Evolutionary conservation across 116 monocot genomes (phyloP), one percentile per base, ranked within the genome.

Genomic region (Trichopus zeylanicus): DNA sequence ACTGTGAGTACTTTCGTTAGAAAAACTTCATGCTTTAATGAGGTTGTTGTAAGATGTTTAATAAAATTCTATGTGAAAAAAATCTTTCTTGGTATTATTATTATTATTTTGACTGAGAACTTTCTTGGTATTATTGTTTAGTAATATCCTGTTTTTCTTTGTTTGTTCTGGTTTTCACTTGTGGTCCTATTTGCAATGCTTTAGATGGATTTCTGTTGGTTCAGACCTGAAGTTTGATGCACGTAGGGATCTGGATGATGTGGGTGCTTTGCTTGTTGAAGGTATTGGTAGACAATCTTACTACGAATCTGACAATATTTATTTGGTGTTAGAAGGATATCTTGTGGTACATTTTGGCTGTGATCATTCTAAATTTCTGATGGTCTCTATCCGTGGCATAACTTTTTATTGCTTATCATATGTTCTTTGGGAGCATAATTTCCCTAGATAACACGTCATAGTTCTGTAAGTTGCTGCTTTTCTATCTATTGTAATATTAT

Each of bases 171-270:
- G 29, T 62, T 57, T 22, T 26, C 2, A 24, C 13, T 11, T 55
- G 12, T 42, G 13, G 13, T n/a, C 49, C 62, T 6, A 15, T 46
- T 26, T 26, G 12, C 6, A 46, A 34, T 26, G 3, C 60, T 61
- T 27, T 67, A 99, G 98, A 59, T 99, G 98, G 98, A 66, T 99
- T 56, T 99, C 98, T 60, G 80, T 91, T 60, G 85, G 92, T 73
- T 91, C 98, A 63, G 98, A 99, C 70, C 71, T 99, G 32, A 99
- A 99, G 66, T 99, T 78, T 78, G 98, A 99, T 85, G 87, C 98
- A 47, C 83, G 98, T 20, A 87, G 98, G 65, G 98, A 99, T 79
- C 63, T 99, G 42, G 98, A 99, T 83, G 98, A 98, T 79, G 92
- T 91, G 33, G 98, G 98, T 67, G 92, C 98, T 33, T 64, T 64